These are phyloP conservation scores for Fraxinus albicans DNA, from an alignment of 305 asterid genomes.

Conservation along the genomic window DNA sequence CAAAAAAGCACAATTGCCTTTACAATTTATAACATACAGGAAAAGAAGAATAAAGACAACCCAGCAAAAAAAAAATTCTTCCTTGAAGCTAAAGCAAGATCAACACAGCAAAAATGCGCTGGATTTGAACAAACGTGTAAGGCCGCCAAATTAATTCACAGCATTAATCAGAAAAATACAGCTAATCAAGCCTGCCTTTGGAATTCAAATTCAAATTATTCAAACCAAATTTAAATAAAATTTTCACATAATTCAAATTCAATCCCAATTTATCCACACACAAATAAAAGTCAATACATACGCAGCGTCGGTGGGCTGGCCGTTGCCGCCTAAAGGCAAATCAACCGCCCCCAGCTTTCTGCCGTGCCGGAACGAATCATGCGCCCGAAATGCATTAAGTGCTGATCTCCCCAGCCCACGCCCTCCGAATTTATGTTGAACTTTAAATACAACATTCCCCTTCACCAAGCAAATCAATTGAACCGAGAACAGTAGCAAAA, in stretches of 20 bases:
- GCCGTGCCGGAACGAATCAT: slow-evolving; percentile 77
- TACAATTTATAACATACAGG: not conserved
- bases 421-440: slow-evolving; percentile 75
- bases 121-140: not conserved
- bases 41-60: not conserved
- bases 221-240: not conserved
- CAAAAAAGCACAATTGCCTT: not conserved
- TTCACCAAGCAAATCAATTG: slow-evolving; percentile 9
- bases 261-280: slow-evolving; percentile 9
- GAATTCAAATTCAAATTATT: not conserved
- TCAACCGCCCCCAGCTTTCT: slow-evolving; percentile 80
- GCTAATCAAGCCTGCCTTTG: not conserved
- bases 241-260: slow-evolving; percentile 2
- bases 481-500: not conserved
- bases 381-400: slow-evolving; percentile 57
- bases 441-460: slow-evolving; percentile 43
- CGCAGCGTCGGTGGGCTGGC: slow-evolving; percentile 84
- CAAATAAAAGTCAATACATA: slow-evolving; percentile 36
- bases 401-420: slow-evolving; percentile 37
- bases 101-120: slow-evolving; percentile 5
- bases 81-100: slow-evolving; percentile 4
- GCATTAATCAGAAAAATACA: slow-evolving; percentile 6
- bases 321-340: slow-evolving; percentile 76
- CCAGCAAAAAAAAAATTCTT: not conserved
- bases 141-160: slow-evolving; percentile 13